Conservation (phyloP, 805 yeast species). For the Wickerhamiella siamensis region DNA sequence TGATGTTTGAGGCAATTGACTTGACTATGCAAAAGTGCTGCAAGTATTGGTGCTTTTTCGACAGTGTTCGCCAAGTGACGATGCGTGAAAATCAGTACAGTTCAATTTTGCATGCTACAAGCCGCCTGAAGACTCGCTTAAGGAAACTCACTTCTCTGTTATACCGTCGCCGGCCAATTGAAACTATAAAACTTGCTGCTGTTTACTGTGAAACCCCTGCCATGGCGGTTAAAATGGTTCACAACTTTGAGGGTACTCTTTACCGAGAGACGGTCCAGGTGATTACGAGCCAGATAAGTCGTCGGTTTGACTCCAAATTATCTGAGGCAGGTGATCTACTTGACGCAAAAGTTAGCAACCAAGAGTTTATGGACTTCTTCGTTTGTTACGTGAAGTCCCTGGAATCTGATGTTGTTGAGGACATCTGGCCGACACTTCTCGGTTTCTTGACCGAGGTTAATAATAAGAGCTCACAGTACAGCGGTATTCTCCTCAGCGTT, state of each 20-base stretch:
- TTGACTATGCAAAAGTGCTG: slow-evolving; percentile 12
- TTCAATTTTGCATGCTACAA: slow-evolving; percentile 14
- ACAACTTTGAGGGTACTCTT: slow-evolving; percentile 17
- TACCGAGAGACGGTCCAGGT: slow-evolving; percentile 13
- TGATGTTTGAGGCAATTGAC: slow-evolving; percentile 11
- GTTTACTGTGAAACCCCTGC: slow-evolving; percentile 2
- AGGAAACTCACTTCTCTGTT: slow-evolving; percentile 17
- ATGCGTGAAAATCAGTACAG: slow-evolving; percentile 5
- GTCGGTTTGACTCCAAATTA: background rate
- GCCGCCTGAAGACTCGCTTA: slow-evolving; percentile 20
- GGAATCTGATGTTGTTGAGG: slow-evolving; percentile 67
- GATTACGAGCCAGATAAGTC: slow-evolving; percentile 3
- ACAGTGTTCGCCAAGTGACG: slow-evolving; percentile 5
- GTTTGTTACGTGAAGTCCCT: slow-evolving; percentile 47
- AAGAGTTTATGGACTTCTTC: slow-evolving; percentile 29
- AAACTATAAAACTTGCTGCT: slow-evolving; percentile 10
- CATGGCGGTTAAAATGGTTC: slow-evolving; percentile 15
- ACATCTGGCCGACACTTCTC: slow-evolving; percentile 50
- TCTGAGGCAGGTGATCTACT: slow-evolving; percentile 1
- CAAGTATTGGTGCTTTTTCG: slow-evolving; percentile 15
- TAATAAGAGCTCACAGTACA: slow-evolving; percentile 34
- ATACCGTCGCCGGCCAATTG: slow-evolving; percentile 12
- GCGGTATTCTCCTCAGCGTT: slow-evolving; percentile 36
- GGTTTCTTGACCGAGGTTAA: slow-evolving; percentile 46
- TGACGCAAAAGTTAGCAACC: background rate